These are phyloP conservation scores for Saturnispora besseyi DNA, from an alignment of 805 yeast genomes.

Conservation along the genomic window DNA sequence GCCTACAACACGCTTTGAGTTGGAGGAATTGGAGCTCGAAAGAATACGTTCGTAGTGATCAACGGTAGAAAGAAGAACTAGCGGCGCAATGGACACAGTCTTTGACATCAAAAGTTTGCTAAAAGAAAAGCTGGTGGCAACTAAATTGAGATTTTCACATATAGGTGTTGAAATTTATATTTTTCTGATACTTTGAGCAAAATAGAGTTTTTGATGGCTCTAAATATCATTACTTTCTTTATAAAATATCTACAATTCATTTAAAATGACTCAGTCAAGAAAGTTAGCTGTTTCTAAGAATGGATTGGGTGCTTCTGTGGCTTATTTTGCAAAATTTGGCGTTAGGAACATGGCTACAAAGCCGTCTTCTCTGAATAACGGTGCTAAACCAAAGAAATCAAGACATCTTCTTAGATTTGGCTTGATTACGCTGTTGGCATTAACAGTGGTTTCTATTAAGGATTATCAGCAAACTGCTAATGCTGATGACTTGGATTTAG, in stretches of 20 bases:
- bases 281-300: not conserved
- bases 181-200: not conserved
- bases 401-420: slow-evolving; percentile 8
- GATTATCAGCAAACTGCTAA: slow-evolving; percentile 14
- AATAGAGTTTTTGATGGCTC: too few relatives aligned
- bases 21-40: slow-evolving; percentile 29
- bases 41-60: slow-evolving; percentile 92
- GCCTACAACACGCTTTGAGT: slow-evolving; percentile 75
- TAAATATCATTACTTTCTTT: too few relatives aligned
- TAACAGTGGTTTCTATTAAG: slow-evolving; percentile 11
- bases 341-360: not conserved
- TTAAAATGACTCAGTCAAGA: not conserved
- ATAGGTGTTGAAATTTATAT: not conserved
- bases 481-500: slow-evolving; percentile 21
- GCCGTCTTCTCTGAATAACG: not conserved
- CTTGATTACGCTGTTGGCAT: slow-evolving; percentile 9
- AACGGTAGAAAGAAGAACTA: slow-evolving; percentile 86
- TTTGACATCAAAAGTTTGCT: slow-evolving; percentile 15
- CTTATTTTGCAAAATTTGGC: not conserved
- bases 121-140: not conserved
- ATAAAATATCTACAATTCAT: too few relatives aligned
- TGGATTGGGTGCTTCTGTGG: not conserved
- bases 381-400: not conserved
- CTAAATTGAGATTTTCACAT: not conserved
- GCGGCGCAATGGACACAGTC: slow-evolving; percentile 86